Evolutionary conservation across 352 stramenopile genomes (phyloP), one percentile per base, ranked within the genome.

Genomic region (Thraustochytrium striatum): DNA sequence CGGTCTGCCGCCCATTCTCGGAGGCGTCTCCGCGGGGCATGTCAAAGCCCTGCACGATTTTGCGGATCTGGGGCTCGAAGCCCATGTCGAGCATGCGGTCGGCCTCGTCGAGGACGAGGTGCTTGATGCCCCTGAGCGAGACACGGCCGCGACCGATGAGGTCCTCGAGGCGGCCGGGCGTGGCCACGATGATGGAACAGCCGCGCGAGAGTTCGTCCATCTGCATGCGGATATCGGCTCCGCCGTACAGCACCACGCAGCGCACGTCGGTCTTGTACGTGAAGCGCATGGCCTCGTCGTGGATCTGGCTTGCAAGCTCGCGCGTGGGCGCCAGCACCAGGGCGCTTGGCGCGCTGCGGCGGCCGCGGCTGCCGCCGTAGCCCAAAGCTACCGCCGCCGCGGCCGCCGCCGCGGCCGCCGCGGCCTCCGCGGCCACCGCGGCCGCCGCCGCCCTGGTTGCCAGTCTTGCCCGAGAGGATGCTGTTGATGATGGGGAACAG

Each of bases 1-100:
- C 98, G 28, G 95, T 99, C 86, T 99, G 96, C 43, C 96, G 89
- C 52, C 98, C 95, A 82, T 85, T 69, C 53, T 70, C 61, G 30
- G 19, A 36, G 36, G 59, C 36, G 41, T 70, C 59, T 9, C 30
- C 59, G 85, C 98, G 91, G 3, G 94, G 92, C 95, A 98, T 98
- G 82, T 96, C 94, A 79, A 97, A 91, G 84, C 97, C 89, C 86
- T 99, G 91, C 19, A 99, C 95, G 82, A 99, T 99, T 41, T 93
- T 90, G 81, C 94, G 91, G 84, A 99, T 99, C 86, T 99, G 93
- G 28, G 94, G 95, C 86, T 99, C 95, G 82, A 99, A 99, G 84
- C 96, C 97, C 96, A 99, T 99, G 83, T 99, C 96, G 33, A 99
- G 88, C 96, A 99, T 99, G 82, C 95, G 90, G 87, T 99, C 97